Conservation (phyloP, 2,329 filamentous ascomycete species). For the Cladosporium sp. region DNA sequence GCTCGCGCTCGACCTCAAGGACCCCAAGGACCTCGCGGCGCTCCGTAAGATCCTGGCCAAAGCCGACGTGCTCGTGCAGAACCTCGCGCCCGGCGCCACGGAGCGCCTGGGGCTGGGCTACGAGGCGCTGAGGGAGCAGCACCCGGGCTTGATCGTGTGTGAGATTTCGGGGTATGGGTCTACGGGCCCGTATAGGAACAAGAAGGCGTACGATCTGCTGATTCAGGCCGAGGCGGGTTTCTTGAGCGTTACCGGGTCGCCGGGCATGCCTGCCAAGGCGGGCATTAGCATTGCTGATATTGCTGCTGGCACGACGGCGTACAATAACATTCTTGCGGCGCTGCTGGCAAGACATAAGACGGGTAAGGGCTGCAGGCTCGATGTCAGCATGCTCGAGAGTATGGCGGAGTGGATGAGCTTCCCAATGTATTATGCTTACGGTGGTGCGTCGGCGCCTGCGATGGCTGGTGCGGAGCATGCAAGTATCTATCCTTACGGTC, state of each 20-base stretch:
- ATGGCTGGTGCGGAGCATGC: conserved; percentile 47
- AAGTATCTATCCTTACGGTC: conserved; percentile 49
- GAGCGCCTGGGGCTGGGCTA: conserved; percentile 45
- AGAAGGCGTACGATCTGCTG: conserved; percentile 52
- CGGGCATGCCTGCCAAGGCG: conserved; percentile 43
- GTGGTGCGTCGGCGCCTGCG: conserved; percentile 36
- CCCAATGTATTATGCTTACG: conserved; percentile 43
- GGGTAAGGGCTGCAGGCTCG: conserved; percentile 43
- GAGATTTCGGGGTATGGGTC: conserved; percentile 50
- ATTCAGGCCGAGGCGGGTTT: conserved; percentile 51
- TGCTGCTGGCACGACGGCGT: conserved; percentile 48
- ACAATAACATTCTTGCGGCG: conserved; percentile 46
- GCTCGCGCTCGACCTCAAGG: conserved; percentile 46
- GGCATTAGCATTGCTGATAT: conserved; percentile 52
- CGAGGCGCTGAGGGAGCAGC: conserved; percentile 35
- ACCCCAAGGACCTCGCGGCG: conserved; percentile 36
- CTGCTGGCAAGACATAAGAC: conserved; percentile 41
- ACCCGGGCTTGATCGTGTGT: conserved; percentile 47
- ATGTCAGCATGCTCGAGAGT: conserved; percentile 51
- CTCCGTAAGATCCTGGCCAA: conserved; percentile 40
- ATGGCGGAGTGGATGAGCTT: conserved; percentile 54
- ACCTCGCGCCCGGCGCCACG: conserved; percentile 47
- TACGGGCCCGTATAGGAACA: conserved; percentile 47
- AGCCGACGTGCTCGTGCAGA: conserved; percentile 50
- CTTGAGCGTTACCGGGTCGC: conserved; percentile 46